Evolutionary conservation across 352 stramenopile genomes (phyloP).

Genomic region (Globisporangium nunn): DNA sequence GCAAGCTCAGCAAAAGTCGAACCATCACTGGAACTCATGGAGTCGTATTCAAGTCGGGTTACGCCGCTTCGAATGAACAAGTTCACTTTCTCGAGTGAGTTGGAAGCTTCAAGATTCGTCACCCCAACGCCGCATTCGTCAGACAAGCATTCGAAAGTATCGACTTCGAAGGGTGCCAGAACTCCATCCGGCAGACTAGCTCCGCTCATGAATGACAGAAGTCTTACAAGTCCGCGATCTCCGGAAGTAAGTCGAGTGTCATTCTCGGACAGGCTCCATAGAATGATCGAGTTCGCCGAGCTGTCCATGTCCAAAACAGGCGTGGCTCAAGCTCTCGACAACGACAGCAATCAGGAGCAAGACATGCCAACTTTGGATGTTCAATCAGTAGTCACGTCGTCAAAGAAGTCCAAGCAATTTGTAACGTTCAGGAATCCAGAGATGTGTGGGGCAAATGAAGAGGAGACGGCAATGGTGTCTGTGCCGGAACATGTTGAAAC

Average conservation of each 20-base stretch:
- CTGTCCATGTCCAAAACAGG: conserved; percentile 38
- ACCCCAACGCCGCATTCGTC: conserved; percentile 41
- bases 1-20: background rate
- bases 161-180: conserved; percentile 19
- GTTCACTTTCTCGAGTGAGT: conserved; percentile 23
- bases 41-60: conserved; percentile 13
- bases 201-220: conserved; percentile 27
- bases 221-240: conserved; percentile 33
- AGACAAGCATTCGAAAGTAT: conserved; percentile 14
- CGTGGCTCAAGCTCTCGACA: no score
- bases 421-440: no score
- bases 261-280: conserved; percentile 71
- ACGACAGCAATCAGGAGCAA: no score
- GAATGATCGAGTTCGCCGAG: conserved; percentile 76
- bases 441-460: no score
- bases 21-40: conserved; percentile 9
- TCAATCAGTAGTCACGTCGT: no score
- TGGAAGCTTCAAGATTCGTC: conserved; percentile 33
- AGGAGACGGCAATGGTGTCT: no score
- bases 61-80: conserved; percentile 36
- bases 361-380: no score
- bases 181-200: conserved; percentile 29
- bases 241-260: conserved; percentile 52
- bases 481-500: no score
- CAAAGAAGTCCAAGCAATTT: no score